Evolutionary conservation across 441 rosid species (phyloP).

Genomic region (Pelargonium fulgidum): DNA sequence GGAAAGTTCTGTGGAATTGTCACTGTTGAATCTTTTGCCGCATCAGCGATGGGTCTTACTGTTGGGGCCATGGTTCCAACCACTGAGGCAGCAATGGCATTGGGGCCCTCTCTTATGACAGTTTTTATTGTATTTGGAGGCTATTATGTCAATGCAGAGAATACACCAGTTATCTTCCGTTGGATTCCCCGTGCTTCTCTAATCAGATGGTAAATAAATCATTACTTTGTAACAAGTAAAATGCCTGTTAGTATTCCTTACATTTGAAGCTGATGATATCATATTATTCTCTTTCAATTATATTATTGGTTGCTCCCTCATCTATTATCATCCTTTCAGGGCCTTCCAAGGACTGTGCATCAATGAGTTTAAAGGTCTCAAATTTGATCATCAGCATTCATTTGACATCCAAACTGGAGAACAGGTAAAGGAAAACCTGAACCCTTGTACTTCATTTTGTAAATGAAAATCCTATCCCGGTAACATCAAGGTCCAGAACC

Average conservation of each 20-base stretch:
- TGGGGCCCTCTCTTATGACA: conserved; percentile 97
- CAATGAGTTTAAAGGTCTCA: conserved; percentile 79
- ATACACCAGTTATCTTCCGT: conserved; percentile 81
- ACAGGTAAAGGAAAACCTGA: conserved; percentile 42
- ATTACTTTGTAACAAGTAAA: too few species aligned
- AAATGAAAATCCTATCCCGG: too few species aligned
- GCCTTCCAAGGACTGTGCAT: conserved; percentile 95
- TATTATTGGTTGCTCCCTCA: too few species aligned
- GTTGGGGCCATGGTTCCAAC: conserved; percentile 96
- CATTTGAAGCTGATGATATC: too few species aligned
- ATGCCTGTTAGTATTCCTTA: too few species aligned
- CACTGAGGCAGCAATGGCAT: conserved; percentile 96
- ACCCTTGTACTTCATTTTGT: too few species aligned
- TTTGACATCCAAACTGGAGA: conserved; percentile 87
- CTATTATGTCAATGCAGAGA: conserved; percentile 76
- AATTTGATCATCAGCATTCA: conserved; percentile 69
- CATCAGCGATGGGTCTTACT: conserved; percentile 97
- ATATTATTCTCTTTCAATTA: too few species aligned
- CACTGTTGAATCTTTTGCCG: conserved; percentile 85
- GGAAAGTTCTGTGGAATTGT: conserved; percentile 88
- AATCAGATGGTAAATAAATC: conserved; percentile 62
- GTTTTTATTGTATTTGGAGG: conserved; percentile 94
- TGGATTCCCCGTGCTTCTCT: conserved; percentile 90
- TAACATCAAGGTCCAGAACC: too few species aligned
- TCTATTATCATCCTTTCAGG: conserved; percentile 24